phyloP scores from a whole-genome alignment of 352 stramenopile species.

The Globisporangium cystogenes region DNA sequence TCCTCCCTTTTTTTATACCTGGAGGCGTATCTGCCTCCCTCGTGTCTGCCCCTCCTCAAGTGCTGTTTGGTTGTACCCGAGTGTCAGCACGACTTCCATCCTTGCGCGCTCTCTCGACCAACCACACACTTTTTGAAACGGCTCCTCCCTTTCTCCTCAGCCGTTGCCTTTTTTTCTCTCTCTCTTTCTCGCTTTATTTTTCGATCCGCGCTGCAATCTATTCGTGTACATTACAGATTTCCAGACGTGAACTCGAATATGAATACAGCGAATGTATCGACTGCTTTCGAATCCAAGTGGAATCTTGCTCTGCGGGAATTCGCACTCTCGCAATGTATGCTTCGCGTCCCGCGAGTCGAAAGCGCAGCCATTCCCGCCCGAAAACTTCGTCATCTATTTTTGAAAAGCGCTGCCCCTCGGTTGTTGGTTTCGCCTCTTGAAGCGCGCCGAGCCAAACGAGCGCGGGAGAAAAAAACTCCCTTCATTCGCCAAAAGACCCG shows the following conservation, averaged over 20 bases:
- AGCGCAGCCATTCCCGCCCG: neutral
- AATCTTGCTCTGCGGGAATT: neutral
- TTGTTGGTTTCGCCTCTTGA: too few species aligned
- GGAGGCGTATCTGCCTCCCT: neutral
- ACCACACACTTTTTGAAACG: neutral
- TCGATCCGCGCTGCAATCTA: too few species aligned
- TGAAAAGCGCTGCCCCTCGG: too few species aligned
- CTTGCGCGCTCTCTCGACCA: neutral
- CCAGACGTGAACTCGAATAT: neutral
- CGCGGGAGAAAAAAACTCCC: slow-evolving; percentile 29
- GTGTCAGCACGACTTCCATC: slow-evolving; percentile 4
- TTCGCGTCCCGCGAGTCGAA: neutral
- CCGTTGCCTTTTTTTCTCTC: neutral
- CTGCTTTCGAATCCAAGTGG: neutral
- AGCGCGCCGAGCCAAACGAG: too few species aligned
- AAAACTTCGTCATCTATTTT: slow-evolving; percentile 1
- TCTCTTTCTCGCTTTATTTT: neutral
- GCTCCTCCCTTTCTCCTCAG: slow-evolving; percentile 2
- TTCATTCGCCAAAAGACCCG: slow-evolving; percentile 87
- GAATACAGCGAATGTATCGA: neutral
- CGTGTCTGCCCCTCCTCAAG: neutral
- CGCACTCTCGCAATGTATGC: neutral
- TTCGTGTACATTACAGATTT: neutral
- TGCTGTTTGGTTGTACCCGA: too few species aligned
- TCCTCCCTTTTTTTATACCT: slow-evolving; percentile 6